These are phyloP conservation scores for Neltuma alba DNA, from an alignment of 306 rosid genomes.

Conservation along the genomic window DNA sequence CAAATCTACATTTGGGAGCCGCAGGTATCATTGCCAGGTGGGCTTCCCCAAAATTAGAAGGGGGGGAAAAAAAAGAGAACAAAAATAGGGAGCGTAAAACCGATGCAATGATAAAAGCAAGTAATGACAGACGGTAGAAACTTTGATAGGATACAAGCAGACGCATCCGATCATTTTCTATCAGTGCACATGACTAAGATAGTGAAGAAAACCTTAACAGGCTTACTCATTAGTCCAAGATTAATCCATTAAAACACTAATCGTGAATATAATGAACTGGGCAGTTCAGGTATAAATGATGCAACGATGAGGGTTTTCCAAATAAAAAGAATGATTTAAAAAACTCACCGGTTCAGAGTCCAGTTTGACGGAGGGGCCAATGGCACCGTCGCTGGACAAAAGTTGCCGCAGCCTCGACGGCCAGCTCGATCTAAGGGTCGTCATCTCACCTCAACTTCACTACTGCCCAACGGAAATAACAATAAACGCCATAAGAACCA, in stretches of 20 bases:
- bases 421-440: constrained; percentile 86
- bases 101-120: background rate
- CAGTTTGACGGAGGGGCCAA: constrained; percentile 82
- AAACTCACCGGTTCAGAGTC: constrained; percentile 89
- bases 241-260: constrained; percentile 30
- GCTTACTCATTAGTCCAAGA: constrained; percentile 13
- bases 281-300: background rate
- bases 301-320: constrained; percentile 2
- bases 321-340: background rate
- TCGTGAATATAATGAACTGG: constrained; percentile 1
- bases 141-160: background rate
- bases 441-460: constrained; percentile 86
- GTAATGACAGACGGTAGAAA: background rate
- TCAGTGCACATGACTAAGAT: background rate
- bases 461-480: constrained; percentile 41
- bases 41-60: too few relatives aligned
- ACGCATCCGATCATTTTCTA: background rate
- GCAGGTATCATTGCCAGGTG: constrained; percentile 4
- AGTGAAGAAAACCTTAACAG: constrained; percentile 24
- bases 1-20: background rate
- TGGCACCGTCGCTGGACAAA: constrained; percentile 78
- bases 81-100: background rate
- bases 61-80: too few relatives aligned
- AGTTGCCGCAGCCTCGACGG: constrained; percentile 97
- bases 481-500: constrained; percentile 7